phyloP scores from a whole-genome alignment of 805 yeast genomes.

The Saturnispora silvae region DNA sequence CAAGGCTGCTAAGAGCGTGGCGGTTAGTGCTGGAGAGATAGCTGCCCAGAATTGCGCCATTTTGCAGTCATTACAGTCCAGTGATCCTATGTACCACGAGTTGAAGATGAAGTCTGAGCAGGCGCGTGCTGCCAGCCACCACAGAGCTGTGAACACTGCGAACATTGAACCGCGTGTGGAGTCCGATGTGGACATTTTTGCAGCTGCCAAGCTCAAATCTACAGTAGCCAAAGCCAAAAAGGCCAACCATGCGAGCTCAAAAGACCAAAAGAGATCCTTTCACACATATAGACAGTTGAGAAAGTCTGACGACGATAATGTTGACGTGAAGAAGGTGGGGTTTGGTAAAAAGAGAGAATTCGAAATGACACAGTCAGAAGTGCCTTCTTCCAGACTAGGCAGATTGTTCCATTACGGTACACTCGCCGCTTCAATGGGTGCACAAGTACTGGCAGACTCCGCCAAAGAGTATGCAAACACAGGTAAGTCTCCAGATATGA shows the following conservation, averaged over 20 bases:
- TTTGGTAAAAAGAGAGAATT: constrained; percentile 28
- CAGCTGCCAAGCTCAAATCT: constrained; percentile 25
- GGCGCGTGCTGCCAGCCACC: constrained; percentile 14
- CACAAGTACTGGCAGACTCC: constrained; percentile 74
- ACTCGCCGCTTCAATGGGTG: constrained; percentile 82
- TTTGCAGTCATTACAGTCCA: constrained; percentile 16
- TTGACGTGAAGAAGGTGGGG: constrained; percentile 18
- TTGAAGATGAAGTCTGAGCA: constrained; percentile 19
- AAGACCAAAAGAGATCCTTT: constrained; percentile 6
- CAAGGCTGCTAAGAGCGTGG: constrained; percentile 21
- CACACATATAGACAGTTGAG: constrained; percentile 7
- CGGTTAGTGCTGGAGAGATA: constrained; percentile 14
- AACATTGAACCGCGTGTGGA: constrained; percentile 10
- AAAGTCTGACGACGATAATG: constrained; percentile 3
- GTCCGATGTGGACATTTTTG: constrained; percentile 22
- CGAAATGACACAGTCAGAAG: constrained; percentile 53
- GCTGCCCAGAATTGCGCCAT: constrained; percentile 16
- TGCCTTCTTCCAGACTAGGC: constrained; percentile 81
- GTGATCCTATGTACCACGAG: constrained; percentile 20
- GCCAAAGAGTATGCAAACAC: constrained; percentile 51
- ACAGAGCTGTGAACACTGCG: constrained; percentile 12
- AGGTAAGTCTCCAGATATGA: constrained; percentile 35
- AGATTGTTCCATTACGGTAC: constrained; percentile 88
- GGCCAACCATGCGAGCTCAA: neutral
- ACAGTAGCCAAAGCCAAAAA: constrained; percentile 5